phyloP scores from a whole-genome alignment of 176 grass and related monocot species.

The Chrysopogon serrulatus region DNA sequence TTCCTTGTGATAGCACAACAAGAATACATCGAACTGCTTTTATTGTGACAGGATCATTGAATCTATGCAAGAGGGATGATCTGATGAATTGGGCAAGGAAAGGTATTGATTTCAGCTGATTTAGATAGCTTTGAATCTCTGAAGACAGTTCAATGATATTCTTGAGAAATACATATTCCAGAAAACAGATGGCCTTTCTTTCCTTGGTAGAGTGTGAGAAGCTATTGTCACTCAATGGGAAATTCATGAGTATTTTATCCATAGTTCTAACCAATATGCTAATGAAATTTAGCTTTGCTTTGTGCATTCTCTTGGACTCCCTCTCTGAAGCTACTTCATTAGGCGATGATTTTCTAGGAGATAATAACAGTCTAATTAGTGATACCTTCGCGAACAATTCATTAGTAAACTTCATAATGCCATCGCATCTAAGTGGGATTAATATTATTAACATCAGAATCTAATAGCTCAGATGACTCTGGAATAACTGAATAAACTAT shows the following conservation, averaged over 20 bases:
- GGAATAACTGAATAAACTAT: slow-evolving; percentile 65
- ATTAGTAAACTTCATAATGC: slow-evolving; percentile 50
- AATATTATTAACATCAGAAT: slow-evolving; percentile 40
- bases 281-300: slow-evolving; percentile 68
- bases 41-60: slow-evolving; percentile 69
- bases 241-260: slow-evolving; percentile 58
- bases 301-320: slow-evolving; percentile 63
- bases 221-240: slow-evolving; percentile 26
- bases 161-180: slow-evolving; percentile 81
- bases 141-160: slow-evolving; percentile 73
- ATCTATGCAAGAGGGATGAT: slow-evolving; percentile 87
- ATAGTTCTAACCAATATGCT: slow-evolving; percentile 60
- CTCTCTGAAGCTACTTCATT: slow-evolving; percentile 33
- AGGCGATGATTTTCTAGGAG: slow-evolving; percentile 31
- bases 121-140: slow-evolving; percentile 51
- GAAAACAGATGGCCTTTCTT: slow-evolving; percentile 20
- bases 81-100: slow-evolving; percentile 75
- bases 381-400: slow-evolving; percentile 73
- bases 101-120: slow-evolving; percentile 54
- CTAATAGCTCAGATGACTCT: slow-evolving; percentile 62
- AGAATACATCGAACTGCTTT: slow-evolving; percentile 85
- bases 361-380: slow-evolving; percentile 68
- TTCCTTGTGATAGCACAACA: slow-evolving; percentile 67
- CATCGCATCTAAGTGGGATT: slow-evolving; percentile 36
- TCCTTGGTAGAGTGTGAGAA: slow-evolving; percentile 15